Base-by-base conservation (phyloP, 2,329 filamentous ascomycete genomes). In the Neopestalotiopsis rosae region DNA sequence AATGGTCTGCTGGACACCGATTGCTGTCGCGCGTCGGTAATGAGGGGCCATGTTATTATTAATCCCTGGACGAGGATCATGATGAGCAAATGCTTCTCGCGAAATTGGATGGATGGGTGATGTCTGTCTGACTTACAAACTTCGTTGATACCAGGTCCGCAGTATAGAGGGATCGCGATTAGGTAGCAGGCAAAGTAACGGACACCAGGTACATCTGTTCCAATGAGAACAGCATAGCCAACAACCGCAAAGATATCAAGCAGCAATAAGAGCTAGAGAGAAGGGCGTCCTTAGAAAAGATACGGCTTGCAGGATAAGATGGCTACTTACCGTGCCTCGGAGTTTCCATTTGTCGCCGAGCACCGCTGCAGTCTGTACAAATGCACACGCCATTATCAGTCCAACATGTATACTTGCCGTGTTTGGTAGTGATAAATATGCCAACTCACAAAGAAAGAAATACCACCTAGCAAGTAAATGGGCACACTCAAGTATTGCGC, bases 401-500 rank as follows among this genome's bases (percentile, higher is more conserved):
- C 45, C 6, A 38, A 38, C 10, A 38, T 28, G 24, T 38, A 38
- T 38, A 38, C 34, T 38, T 38, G 34, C 34, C 2, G 34, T 9
- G 45, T 24, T 20, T 1, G 24, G 24, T 28, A 28, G 20, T 1
- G 17, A 9, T 52, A n/a, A 6, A 52, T 10, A 69, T 84, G 84
- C 5, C 90, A 90, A 10, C 87, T 81, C 1, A 84, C 68, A 10
- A 92, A 79, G 71, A 91, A 92, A 0, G 83, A 86, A 24, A 89
- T 82, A 0, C 89, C 90, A 1, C 90, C 91, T 1, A 91, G 75
- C 0, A 85, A 84, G 71, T 93, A 93, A 74, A 90, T 90, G 1
- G 91, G 91, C 28, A 92, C 89, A 0, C 91, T 93, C 57, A 93
- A 82, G 45, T 89, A 88, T 75, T 93, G 91, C 0, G 90, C 86